Evolutionary conservation across 331 rosid species (phyloP), one percentile per base, ranked within the genome.

Genomic region (Pyrus hybrid): DNA sequence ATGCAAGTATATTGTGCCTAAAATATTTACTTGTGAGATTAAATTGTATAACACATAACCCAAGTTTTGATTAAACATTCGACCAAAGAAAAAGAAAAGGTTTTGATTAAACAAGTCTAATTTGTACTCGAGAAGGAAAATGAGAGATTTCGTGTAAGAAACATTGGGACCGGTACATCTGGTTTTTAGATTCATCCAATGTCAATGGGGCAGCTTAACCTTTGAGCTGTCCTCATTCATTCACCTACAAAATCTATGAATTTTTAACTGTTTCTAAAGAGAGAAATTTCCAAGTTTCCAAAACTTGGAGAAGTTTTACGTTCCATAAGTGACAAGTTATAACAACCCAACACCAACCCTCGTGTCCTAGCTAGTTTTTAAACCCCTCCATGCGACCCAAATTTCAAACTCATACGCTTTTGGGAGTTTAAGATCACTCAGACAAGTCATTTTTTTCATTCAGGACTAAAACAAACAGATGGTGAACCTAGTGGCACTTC

Each of bases 401-500:
- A 4, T 64, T 64, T 30, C 41, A 32, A 64, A 18, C 45, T 9
- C 68, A 29, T 29, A 18, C 0, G 66, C 32, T 17, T 51, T 51
- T 61, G 35, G 16, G 66, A 13, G 66, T 29, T 32, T 26, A 20
- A 13, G 12, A 61, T 9, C 20, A 62, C 11, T 62, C 11, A 26
- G 21, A 26, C 8, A 28, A 6, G n/a, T 6, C 57, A 51, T 18
- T 51, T 16, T 16, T 7, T 7, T 63, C 67, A 28, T 18, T 6
- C n/a, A 63, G 21, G 35, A 63, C 67, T 63, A 25, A 17, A 49
- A 1, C 3, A 25, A 3, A 53, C 33, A 63, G 0, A 90, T 94
- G 98, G 98, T 94, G 83, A 94, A 94, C 85, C 77, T 91, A 2
- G 96, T 94, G 6, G 92, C 84, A 65, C 90, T 93, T n/a, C 92